Base-by-base conservation (phyloP, 805 yeast genomes). In the Yamadazyma philogaea region DNA sequence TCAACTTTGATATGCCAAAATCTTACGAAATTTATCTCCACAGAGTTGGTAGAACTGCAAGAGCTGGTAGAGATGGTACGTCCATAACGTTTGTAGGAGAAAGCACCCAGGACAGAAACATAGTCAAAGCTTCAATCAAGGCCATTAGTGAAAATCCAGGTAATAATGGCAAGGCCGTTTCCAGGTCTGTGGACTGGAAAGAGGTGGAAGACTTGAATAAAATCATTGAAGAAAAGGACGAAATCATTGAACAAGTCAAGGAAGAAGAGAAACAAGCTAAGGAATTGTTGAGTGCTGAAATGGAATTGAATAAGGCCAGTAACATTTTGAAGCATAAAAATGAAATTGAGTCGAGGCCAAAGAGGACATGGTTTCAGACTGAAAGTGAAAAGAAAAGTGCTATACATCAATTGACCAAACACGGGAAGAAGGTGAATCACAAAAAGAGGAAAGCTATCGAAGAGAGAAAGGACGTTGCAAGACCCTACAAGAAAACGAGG, bases 11-110 rank as follows among this genome's bases (percentile, higher is more conserved):
- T 59, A 87, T 93, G 95, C 99, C 99, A 39, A 87, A 87, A 62
- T 74, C 86, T 22, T 83, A 86, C 56, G 99, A 93, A 51, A 78
- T 91, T 30, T 93, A 93, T 63, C 72, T 93, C 56, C 99, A 93
- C 68, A 85, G 99, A 74, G 96, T 93, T 46, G 99, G 99, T 67
- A 87, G 99, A 77, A 93, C 98, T 42, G 99, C 99, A 7, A 87
- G 99, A 79, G 99, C 97, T 39, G 98, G 98, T 16, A 80, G 98
- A 66, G 87, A 86, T 41, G 99, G 99, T 76, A 78, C 78, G 43
- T 86, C 97, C 34, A 84, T 93, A 31, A 83, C 97, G 2, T 81
- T 93, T 64, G 99, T 93, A 11, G 97, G 98, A 14, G 99, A 93
- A 60, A 72, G 86, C 0, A 72, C 87, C n/a, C 78, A 75, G 45